These are phyloP conservation scores for Colletotrichum sp. DNA, from an alignment of 2,329 filamentous ascomycete genomes.

Conservation along the genomic window DNA sequence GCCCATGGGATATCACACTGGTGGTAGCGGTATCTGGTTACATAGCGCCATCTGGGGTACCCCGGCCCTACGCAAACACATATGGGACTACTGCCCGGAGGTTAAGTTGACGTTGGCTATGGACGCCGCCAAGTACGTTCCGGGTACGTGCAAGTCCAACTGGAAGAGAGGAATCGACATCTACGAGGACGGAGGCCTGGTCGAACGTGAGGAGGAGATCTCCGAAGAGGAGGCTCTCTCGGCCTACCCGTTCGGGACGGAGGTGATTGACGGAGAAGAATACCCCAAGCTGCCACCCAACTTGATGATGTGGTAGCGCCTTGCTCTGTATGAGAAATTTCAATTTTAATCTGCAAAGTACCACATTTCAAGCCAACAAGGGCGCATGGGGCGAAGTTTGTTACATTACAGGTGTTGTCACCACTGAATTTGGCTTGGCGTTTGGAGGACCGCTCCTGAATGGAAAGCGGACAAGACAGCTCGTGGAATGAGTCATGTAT, in stretches of 20 bases:
- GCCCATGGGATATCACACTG: constrained; percentile 64
- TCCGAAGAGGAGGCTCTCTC: constrained; percentile 23
- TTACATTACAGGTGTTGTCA: not conserved
- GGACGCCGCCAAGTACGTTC: constrained; percentile 56
- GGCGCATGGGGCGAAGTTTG: not conserved
- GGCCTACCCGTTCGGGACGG: constrained; percentile 37
- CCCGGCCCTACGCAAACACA: constrained; percentile 48
- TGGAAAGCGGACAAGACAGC: not conserved
- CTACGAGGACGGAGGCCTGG: constrained; percentile 7
- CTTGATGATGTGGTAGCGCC: constrained; percentile 23
- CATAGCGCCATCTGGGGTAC: constrained; percentile 54
- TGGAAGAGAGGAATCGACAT: constrained; percentile 46
- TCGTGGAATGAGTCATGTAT: not conserved
- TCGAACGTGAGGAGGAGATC: constrained; percentile 17
- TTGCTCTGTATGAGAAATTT: not conserved
- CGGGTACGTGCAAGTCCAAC: constrained; percentile 46
- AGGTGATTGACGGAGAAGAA: constrained; percentile 43
- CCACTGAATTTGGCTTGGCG: constrained; percentile 3
- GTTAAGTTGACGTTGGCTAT: constrained; percentile 62
- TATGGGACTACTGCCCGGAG: constrained; percentile 63
- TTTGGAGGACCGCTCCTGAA: not conserved
- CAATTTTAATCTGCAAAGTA: not conserved
- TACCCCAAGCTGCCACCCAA: constrained; percentile 43
- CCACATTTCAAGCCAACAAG: not conserved
- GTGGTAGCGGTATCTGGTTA: constrained; percentile 49